Base-by-base conservation (phyloP, 345 rosid genomes). In the Mangifera indica region DNA sequence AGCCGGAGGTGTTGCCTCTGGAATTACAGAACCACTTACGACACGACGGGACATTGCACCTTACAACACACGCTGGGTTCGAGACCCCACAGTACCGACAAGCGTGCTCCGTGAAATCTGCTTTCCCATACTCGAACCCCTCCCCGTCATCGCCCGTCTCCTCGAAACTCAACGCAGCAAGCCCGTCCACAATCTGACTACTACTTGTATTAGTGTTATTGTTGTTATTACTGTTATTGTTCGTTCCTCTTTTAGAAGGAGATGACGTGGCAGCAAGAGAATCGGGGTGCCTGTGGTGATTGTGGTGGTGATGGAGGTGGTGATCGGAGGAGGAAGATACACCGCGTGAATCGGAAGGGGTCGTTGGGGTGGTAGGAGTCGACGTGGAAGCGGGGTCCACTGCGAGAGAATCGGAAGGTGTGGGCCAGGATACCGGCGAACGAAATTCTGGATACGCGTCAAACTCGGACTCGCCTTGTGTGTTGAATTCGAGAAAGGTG, bases 11-110 rank as follows among this genome's bases (percentile, higher is more conserved):
- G 75, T 96, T 96, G 63, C 99, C 99, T 71, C 99, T 86, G 6
- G 99, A 96, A 82, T 96, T 96, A 73, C 99, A 96, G 74, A 96
- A 96, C 99, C 99, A 96, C 81, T 96, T 96, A 63, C 99, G 82
- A 75, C 99, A 96, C 0, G 99, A 96, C 12, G 99, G 96, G 66
- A 93, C 97, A 76, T 96, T 96, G 65, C 99, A 96, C 78, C 99
- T 84, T 44, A 89, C 99, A 46, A 96, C 99, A 55, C 99, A 96
- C 6, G 99, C 93, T 5, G 99, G 99, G 70, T 96, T 96, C 18
- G 99, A 87, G 75, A 93, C 96, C 45, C 99, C 99, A 54, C 99
- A 96, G 80, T 96, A 96, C 76, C 91, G 81, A 69, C 99, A 96
- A 0, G 99, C 95, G 60, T 93, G 97, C 86, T 96, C 99, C 6